Base-by-base conservation (phyloP, 208 protist genomes). In the Wallacemonas sp. region DNA sequence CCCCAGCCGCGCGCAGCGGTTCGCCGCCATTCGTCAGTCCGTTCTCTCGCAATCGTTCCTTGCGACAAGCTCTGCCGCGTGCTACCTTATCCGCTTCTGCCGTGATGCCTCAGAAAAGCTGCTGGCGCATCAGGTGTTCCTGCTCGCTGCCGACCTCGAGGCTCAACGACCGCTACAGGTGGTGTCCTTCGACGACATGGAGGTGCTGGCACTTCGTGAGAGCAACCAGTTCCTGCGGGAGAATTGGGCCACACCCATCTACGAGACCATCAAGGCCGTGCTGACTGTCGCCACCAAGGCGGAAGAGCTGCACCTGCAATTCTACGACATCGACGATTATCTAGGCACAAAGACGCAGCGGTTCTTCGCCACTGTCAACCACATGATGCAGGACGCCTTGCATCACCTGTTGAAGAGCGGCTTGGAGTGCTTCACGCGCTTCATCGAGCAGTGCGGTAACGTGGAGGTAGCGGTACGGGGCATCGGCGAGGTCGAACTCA, bases 361-460 rank as follows among this genome's bases (percentile, higher is more conserved):
- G 12, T 91, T 98, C 63, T 78, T 99, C 73, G 80, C 62, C 45
- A 84, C 81, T 33, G 71, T 99, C 48, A 91, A 91, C 55, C 74
- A 95, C 30, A 83, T 97, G 67, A 99, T 99, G 98, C 79, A 98
- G 71, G 92, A 97, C 63, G 65, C 85, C 0, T 68, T 98, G 27
- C 78, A 79, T 58, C 77, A 83, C 66, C 67, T 94, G 29, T 66
- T 96, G 29, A 85, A 78, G 37, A 76, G 66, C 21, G 76, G 69
- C 8, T 65, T 97, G 15, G 72, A 89, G 73, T 78, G 83, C 27
- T 94, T 95, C 65, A 78, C 80, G n/a, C 79, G 80, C 44, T 96
- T 93, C 63, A 59, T 98, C 32, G 89, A 96, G 67, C 67, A 84
- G 19, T 65, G 75, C 15, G 85, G 79, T 27, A 83, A 94, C 60